Conservation (phyloP, 176 grass and related monocot genomes). For the Aegilops sharonensis region DNA sequence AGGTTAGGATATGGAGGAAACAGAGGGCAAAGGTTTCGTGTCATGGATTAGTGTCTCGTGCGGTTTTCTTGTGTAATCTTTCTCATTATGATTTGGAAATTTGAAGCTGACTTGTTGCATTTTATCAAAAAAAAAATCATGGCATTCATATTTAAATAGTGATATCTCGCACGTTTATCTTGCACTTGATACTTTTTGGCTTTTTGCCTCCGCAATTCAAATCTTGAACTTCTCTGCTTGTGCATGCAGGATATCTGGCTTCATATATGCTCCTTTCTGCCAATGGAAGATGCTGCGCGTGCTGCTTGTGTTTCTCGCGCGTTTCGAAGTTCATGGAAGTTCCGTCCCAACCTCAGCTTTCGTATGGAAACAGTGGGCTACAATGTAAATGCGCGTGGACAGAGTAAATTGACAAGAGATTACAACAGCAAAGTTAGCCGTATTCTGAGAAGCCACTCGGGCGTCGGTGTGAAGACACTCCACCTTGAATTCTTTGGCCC, state of each 20-base stretch:
- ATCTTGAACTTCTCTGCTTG: background rate
- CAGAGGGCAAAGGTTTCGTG: too few relatives aligned
- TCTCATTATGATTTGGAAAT: too few relatives aligned
- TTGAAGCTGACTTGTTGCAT: too few relatives aligned
- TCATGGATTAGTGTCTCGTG: too few relatives aligned
- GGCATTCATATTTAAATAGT: too few relatives aligned
- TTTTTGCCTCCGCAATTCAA: background rate
- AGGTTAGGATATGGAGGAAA: too few relatives aligned
- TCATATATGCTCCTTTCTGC: slow-evolving; percentile 2
- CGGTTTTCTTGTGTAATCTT: too few relatives aligned
- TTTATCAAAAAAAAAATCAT: too few relatives aligned
- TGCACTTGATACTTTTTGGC: background rate
- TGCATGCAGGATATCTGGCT: slow-evolving; percentile 5
- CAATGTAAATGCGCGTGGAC: background rate
- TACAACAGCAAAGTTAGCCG: background rate
- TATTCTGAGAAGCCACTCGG: background rate
- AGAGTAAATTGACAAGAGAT: background rate
- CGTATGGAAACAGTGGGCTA: background rate
- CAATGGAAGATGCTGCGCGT: background rate
- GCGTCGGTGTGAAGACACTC: background rate
- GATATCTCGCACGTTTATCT: background rate
- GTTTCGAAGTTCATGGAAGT: background rate
- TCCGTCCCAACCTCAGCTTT: background rate
- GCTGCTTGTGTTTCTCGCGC: background rate
- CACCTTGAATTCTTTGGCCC: background rate